Evolutionary conservation across 257 asterid genomes (phyloP).

Genomic region (Petunia axillaris): DNA sequence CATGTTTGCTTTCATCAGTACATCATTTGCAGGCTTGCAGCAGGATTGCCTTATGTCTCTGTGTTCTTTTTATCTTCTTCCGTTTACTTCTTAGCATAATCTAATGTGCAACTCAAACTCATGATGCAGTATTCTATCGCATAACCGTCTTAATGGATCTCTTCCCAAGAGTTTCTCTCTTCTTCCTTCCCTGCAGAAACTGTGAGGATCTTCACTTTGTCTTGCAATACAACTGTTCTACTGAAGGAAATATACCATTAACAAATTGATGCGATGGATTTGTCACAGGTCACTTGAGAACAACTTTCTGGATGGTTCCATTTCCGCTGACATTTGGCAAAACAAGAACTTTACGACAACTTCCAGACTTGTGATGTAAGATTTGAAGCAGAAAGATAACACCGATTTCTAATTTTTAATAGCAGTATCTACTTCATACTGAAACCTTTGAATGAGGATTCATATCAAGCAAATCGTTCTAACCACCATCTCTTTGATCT

Average conservation of each 20-base stretch:
- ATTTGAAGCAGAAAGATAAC: background rate
- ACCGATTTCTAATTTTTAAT: background rate
- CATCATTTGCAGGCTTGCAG: background rate
- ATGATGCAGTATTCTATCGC: slow-evolving; percentile 48
- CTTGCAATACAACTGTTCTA: slow-evolving; percentile 14
- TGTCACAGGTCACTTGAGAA: slow-evolving; percentile 46
- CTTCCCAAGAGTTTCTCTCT: slow-evolving; percentile 44
- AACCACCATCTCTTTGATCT: slow-evolving; percentile 23
- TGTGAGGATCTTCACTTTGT: slow-evolving; percentile 39
- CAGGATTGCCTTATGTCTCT: background rate
- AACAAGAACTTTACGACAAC: slow-evolving; percentile 41
- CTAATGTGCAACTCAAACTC: background rate
- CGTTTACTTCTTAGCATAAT: slow-evolving; percentile 17
- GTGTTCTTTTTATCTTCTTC: background rate
- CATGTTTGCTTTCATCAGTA: background rate
- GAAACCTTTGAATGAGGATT: slow-evolving; percentile 11
- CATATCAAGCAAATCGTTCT: slow-evolving; percentile 19
- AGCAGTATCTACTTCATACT: slow-evolving; percentile 1
- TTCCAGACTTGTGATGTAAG: slow-evolving; percentile 46
- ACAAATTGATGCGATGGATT: slow-evolving; percentile 12
- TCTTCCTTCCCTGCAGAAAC: slow-evolving; percentile 50
- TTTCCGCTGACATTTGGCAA: slow-evolving; percentile 43
- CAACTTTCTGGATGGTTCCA: slow-evolving; percentile 48
- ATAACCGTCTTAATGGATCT: slow-evolving; percentile 48
- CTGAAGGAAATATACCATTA: background rate